Evolutionary conservation across 495 filamentous ascomycete species (phyloP).

Genomic region (Cercophora sp.): DNA sequence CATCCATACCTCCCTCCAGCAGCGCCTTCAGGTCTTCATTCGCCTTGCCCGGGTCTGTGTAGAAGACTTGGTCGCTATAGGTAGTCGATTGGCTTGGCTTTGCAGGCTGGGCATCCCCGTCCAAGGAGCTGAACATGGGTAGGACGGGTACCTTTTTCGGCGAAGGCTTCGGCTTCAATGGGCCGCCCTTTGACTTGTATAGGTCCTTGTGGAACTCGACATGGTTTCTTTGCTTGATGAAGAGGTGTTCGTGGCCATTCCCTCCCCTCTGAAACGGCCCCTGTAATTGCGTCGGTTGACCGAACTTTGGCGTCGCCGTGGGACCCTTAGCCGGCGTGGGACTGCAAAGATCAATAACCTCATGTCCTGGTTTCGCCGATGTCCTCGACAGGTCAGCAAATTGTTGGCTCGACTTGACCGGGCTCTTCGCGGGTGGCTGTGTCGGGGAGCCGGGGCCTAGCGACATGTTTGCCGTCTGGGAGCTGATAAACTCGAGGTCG

Average conservation of each 20-base stretch:
- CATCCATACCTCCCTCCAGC: slow-evolving; percentile 81
- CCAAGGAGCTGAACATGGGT: slow-evolving; percentile 38
- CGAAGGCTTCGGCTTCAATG: slow-evolving; percentile 35
- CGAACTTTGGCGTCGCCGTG: slow-evolving; percentile 26
- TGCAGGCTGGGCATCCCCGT: slow-evolving; percentile 24
- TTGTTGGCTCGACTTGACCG: slow-evolving; percentile 1
- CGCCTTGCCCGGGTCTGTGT: slow-evolving; percentile 73
- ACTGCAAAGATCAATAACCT: slow-evolving; percentile 26
- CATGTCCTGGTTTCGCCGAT: slow-evolving; percentile 3
- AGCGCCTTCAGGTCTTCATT: slow-evolving; percentile 82
- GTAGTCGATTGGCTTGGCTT: slow-evolving; percentile 35
- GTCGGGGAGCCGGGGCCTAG: slow-evolving; percentile 16
- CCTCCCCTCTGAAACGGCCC: slow-evolving; percentile 15
- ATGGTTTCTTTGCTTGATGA: slow-evolving; percentile 40
- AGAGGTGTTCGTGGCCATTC: slow-evolving; percentile 35
- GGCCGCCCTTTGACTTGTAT: slow-evolving; percentile 29
- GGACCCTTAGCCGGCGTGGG: slow-evolving; percentile 18
- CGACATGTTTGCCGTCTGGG: slow-evolving; percentile 31
- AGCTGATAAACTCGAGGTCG: slow-evolving; percentile 32
- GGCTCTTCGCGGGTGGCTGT: slow-evolving; percentile 12
- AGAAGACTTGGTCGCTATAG: slow-evolving; percentile 56
- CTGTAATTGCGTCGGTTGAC: slow-evolving; percentile 26
- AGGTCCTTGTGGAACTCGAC: slow-evolving; percentile 46
- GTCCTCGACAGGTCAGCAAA: slow-evolving; percentile 28
- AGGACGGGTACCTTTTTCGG: slow-evolving; percentile 29